Conservation (phyloP, 1,284 basidiomycete species). For the Hortiboletus rubellus region DNA sequence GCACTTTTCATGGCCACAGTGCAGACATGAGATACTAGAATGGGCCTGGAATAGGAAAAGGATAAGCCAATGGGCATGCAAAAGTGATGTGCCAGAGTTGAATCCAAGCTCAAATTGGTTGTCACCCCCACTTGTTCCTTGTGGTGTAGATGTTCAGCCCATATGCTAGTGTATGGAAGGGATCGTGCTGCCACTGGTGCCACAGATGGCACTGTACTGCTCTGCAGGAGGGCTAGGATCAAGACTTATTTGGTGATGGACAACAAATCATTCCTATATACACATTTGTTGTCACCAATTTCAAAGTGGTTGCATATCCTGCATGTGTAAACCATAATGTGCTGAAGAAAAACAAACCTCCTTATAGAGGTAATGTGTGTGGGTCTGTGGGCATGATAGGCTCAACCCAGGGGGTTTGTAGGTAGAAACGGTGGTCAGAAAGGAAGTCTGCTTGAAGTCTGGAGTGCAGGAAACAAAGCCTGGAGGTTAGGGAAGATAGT, state of each 20-base stretch:
- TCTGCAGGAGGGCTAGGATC: background rate
- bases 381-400: no score
- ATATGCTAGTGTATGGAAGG: background rate
- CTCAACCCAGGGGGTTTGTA: no score
- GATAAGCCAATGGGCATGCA: background rate
- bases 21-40: conserved; percentile 68
- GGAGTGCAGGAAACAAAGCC: no score
- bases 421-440: no score
- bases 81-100: conserved; percentile 71
- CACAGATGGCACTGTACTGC: background rate
- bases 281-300: conserved; percentile 83
- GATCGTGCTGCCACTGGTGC: conserved; percentile 13
- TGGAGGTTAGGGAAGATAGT: no score
- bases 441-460: no score
- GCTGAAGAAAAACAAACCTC: no score
- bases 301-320: conserved; percentile 91
- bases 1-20: conserved; percentile 73
- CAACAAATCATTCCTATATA: conserved; percentile 93
- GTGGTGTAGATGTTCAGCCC: conserved; percentile 9
- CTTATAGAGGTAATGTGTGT: no score
- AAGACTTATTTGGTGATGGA: conserved; percentile 85
- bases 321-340: conserved; percentile 87
- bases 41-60: conserved; percentile 53
- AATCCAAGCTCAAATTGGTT: conserved; percentile 86
- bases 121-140: conserved; percentile 95